A percentile compares a stretch with the other conserved stretches of the same genome.
These are phyloP conservation scores for Echinosophora koreensis DNA, from an alignment of 306 rosid species.

Conservation along the genomic window DNA sequence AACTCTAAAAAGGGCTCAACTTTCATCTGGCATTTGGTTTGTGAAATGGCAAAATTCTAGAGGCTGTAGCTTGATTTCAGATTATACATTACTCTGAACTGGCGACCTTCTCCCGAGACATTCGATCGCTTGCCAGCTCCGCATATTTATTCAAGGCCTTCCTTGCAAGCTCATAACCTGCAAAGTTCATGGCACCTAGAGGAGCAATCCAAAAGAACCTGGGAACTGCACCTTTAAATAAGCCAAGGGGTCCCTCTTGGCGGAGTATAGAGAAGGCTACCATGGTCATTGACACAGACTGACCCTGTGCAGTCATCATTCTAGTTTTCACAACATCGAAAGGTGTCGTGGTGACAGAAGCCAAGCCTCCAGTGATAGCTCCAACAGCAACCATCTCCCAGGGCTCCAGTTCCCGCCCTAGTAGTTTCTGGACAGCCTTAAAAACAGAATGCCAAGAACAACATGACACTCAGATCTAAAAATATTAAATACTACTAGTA, in stretches of 20 bases:
- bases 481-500: not conserved
- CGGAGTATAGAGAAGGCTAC: slow-evolving; percentile 81
- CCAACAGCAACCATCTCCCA: slow-evolving; percentile 97
- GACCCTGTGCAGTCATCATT: slow-evolving; percentile 96
- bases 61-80: slow-evolving; percentile 12
- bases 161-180: slow-evolving; percentile 93
- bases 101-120: slow-evolving; percentile 41
- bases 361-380: slow-evolving; percentile 95
- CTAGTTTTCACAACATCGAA: slow-evolving; percentile 99
- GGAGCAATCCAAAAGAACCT: slow-evolving; percentile 99
- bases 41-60: too few relatives aligned
- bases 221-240: slow-evolving; percentile 95
- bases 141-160: slow-evolving; percentile 91
- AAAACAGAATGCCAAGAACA: slow-evolving; percentile 39
- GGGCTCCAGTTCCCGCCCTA: slow-evolving; percentile 86
- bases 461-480: not conserved
- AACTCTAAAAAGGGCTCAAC: slow-evolving; percentile 48
- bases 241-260: slow-evolving; percentile 89
- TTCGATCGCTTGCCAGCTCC: slow-evolving; percentile 49
- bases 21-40: slow-evolving; percentile 52
- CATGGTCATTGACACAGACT: slow-evolving; percentile 78
- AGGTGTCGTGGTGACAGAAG: slow-evolving; percentile 93
- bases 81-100: slow-evolving; percentile 49
- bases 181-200: slow-evolving; percentile 98
- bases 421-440: slow-evolving; percentile 73